Base-by-base conservation (phyloP, 2,329 filamentous ascomycete genomes). In the Penicillium digitatum region DNA sequence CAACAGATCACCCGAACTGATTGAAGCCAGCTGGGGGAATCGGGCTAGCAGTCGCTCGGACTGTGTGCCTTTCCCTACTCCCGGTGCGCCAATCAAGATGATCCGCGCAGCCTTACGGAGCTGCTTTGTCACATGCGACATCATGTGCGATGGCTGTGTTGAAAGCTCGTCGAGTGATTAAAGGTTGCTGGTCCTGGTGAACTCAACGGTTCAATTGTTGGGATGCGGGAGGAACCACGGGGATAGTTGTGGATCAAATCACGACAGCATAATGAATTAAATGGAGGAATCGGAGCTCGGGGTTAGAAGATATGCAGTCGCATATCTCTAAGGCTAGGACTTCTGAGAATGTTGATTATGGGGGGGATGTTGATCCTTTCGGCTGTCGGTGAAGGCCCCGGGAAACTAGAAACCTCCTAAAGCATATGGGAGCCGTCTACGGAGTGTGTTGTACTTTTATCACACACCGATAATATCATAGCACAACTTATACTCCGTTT, bases 51-150 rank as follows among this genome's bases (percentile, higher is more conserved):
- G 80, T 58, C 94, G 86, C 73, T 95, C 89, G 48, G 90, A 90
- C 78, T 99, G 94, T 3, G 94, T 99, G 60, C 93, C 94, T 75
- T 99, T 99, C 60, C 94, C 94, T 54, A 96, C 94, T 55, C 92
- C 92, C n/a, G 94, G 94, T 49, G 93, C 92, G 66, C 94, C 94
- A 66, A 99, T 85, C 63, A 99, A 85, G 70, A 99, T 97, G 61
- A 97, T 87, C 60, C 94, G 88, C 52, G 94, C 94, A 55, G 94
- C 93, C 76, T 82, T 86, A 62, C 81, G 82, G 69, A 95, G 83
- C 76, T 84, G 74, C 64, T 72, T 76, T 27, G 68, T 69, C n/a
- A 65, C 60, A 48, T 66, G 66, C 46, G 69, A 65, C 69, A 73
- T 73, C 22, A 22, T 50, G 38, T 42, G 34, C 5, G 40, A 50